Base-by-base conservation (phyloP, 768 basidiomycete species). In the Amanita thiersii region DNA sequence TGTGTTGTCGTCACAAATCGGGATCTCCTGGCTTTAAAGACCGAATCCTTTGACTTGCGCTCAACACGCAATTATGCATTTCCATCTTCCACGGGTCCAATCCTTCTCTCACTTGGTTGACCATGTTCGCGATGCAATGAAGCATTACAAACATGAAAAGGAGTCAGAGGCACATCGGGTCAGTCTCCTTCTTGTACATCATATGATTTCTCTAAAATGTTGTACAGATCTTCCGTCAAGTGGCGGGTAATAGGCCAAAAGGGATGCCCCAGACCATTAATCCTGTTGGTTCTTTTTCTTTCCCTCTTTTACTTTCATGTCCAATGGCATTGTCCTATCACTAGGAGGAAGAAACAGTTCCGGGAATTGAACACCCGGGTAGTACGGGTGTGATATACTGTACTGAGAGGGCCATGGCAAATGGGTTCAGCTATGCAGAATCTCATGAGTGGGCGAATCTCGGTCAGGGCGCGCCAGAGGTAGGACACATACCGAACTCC, bases 381-480 rank as follows among this genome's bases (percentile, higher is more conserved):
- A 72, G 70, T 52, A 75, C 73, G 23, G 73, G 72, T 35, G 73
- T 73, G 17, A 75, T 93, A 53, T 96, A 93, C 58, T 92, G 90
- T 60, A 89, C 86, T 1, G 87, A 92, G 55, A 80, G 91, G 45
- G 87, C 91, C n/a, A 88, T 90, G 68, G 90, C 90, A 8, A 94
- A 96, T 55, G 92, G 92, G 6, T 96, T 91, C 68, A 81, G 65
- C 49, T 86, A 87, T 50, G 75, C 83, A 45, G 66, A 68, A 49
- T 79, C 79, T 10, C 81, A 87, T 52, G 80, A 82, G 49, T 91
- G 89, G 88, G 73, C 85, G 4, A 89, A 90, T 55, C 70, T 89
- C 7, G 93, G 92, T n/a, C 90, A 93, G 62, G 88, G 86, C 31
- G 87, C 88, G 11, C 90, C 90, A 5, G 89, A 91, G 61, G 84